phyloP scores from a whole-genome alignment of 1,139 yeast genomes.

The Geotrichum phurueaensis region DNA sequence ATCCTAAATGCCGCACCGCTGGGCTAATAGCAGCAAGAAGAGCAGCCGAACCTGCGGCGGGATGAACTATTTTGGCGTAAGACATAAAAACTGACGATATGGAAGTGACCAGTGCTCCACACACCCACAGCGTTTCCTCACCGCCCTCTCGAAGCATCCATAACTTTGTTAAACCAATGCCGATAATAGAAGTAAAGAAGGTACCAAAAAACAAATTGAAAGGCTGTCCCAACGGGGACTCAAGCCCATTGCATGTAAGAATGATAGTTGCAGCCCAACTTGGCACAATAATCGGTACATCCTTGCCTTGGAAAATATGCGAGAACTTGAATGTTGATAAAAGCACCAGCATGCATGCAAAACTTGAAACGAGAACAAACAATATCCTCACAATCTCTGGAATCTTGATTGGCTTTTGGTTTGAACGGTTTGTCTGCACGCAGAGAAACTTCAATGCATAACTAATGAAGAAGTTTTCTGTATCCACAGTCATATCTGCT shows the following conservation, averaged over 20 bases:
- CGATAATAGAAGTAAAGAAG: slow-evolving; percentile 48
- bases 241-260: slow-evolving; percentile 51
- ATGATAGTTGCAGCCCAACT: slow-evolving; percentile 61
- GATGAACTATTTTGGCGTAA: slow-evolving; percentile 56
- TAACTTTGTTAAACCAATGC: slow-evolving; percentile 51
- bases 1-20: slow-evolving; percentile 47
- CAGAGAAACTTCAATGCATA: neutral
- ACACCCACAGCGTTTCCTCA: slow-evolving; percentile 46
- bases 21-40: slow-evolving; percentile 51
- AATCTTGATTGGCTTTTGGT: neutral
- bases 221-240: slow-evolving; percentile 63
- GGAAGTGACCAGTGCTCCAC: slow-evolving; percentile 58
- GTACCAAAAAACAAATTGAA: slow-evolving; percentile 56
- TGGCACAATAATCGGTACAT: slow-evolving; percentile 53
- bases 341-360: slow-evolving; percentile 47
- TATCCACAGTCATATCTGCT: neutral
- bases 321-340: slow-evolving; percentile 48
- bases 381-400: slow-evolving; percentile 19
- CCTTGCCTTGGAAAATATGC: slow-evolving; percentile 41
- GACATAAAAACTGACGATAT: slow-evolving; percentile 53
- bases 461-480: neutral
- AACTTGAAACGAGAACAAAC: slow-evolving; percentile 36
- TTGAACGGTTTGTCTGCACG: neutral
- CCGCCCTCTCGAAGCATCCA: slow-evolving; percentile 41
- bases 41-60: slow-evolving; percentile 74